A percentile compares a stretch with the other conserved stretches of the same genome.
Conservation (phyloP, 2,329 filamentous ascomycete genomes). For the Claviceps sp. region DNA sequence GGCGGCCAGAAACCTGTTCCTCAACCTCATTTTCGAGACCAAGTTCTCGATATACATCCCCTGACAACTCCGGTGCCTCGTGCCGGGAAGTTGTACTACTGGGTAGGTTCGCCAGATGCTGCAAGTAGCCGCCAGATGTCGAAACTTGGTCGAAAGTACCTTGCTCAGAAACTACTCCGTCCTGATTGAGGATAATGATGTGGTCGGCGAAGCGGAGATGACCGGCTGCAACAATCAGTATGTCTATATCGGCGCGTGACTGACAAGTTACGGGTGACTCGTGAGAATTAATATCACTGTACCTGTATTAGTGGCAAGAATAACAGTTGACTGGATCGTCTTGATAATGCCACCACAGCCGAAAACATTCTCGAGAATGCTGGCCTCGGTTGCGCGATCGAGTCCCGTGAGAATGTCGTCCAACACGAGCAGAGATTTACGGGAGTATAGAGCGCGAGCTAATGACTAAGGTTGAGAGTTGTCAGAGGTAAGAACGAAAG, state of each 20-base stretch:
- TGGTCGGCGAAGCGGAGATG: slow-evolving; percentile 13
- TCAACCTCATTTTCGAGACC: slow-evolving; percentile 9
- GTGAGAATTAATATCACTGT: not conserved
- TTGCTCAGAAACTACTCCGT: slow-evolving; percentile 12
- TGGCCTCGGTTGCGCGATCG: slow-evolving; percentile 23
- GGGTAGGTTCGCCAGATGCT: slow-evolving; percentile 2
- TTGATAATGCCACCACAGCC: slow-evolving; percentile 17
- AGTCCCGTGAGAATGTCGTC: slow-evolving; percentile 23
- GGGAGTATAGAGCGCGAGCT: slow-evolving; percentile 14
- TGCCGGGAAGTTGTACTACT: not conserved
- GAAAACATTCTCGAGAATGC: slow-evolving; percentile 23
- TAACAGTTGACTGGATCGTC: slow-evolving; percentile 11
- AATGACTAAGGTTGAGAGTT: slow-evolving; percentile 6
- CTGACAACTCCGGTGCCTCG: slow-evolving; percentile 6
- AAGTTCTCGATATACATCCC: slow-evolving; percentile 8
- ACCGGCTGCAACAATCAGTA: slow-evolving; percentile 6
- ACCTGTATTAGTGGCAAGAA: slow-evolving; percentile 17
- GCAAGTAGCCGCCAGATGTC: slow-evolving; percentile 2
- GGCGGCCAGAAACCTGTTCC: slow-evolving; percentile 3
- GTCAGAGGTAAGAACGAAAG: not conserved
- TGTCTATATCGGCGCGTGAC: too few relatives aligned
- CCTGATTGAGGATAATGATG: slow-evolving; percentile 12
- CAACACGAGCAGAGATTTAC: slow-evolving; percentile 14
- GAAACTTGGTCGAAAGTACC: slow-evolving; percentile 9
- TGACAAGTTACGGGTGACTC: too few relatives aligned